Percentiles rank a stretch among this genome's conserved stretches.
These are phyloP conservation scores for Stenogyne calaminthoides DNA, from an alignment of 305 asterid genomes.

Conservation along the genomic window DNA sequence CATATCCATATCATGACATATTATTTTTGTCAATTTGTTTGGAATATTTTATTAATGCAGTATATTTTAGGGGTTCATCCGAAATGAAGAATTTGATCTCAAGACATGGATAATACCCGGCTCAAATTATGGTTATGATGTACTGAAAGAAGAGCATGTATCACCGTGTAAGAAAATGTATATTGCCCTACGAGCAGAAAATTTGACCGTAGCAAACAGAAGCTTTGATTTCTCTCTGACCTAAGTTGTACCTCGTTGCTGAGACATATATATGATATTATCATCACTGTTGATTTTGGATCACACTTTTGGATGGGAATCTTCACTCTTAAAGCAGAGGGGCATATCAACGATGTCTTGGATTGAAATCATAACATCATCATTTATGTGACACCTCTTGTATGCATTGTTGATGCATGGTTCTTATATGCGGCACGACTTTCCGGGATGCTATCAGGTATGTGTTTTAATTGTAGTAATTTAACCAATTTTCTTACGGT, in stretches of 20 bases:
- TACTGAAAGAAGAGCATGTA: constrained; percentile 39
- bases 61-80: constrained; percentile 71
- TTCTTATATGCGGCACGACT: constrained; percentile 77
- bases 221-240: no score
- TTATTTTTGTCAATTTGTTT: background rate
- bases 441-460: constrained; percentile 91
- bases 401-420: constrained; percentile 92
- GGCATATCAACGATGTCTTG: constrained; percentile 49
- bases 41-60: constrained; percentile 1
- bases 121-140: constrained; percentile 30
- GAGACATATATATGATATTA: no score
- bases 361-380: constrained; percentile 58
- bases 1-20: background rate
- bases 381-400: constrained; percentile 64
- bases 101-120: constrained; percentile 79
- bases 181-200: constrained; percentile 32
- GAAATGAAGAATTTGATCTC: constrained; percentile 70
- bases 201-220: constrained; percentile 58
- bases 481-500: no score
- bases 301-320: no score
- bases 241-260: no score
- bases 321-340: constrained; percentile 47
- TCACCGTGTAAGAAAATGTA: constrained; percentile 43
- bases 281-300: constrained; percentile 48
- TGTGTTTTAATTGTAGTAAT: background rate